These are phyloP conservation scores for Spiromastix sp. DNA, from an alignment of 2,329 filamentous ascomycete species.

Conservation along the genomic window DNA sequence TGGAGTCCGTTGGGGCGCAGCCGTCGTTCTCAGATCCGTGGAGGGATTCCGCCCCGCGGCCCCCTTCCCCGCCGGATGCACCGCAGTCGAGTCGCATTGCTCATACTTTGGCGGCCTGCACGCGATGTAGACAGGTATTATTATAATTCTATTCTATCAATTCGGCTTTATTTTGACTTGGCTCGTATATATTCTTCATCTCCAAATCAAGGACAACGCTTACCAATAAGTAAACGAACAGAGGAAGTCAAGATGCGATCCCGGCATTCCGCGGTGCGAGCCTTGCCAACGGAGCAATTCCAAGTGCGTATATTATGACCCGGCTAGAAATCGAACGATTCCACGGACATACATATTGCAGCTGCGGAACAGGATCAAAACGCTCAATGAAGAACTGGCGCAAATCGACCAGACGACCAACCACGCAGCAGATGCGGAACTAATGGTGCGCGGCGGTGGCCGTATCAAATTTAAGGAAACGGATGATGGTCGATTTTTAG, in stretches of 20 bases:
- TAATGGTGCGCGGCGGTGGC: constrained; percentile 77
- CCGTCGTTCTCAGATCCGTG: neutral
- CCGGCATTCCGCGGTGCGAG: constrained; percentile 78
- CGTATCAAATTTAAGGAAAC: constrained; percentile 74
- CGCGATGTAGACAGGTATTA: constrained; percentile 39
- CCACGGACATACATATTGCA: constrained; percentile 86
- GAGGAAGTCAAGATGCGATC: constrained; percentile 95
- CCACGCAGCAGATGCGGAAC: constrained; percentile 61
- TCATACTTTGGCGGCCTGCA: constrained; percentile 41
- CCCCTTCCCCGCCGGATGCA: constrained; percentile 19
- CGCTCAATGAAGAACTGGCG: constrained; percentile 70
- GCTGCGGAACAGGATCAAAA: constrained; percentile 75
- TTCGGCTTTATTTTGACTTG: neutral
- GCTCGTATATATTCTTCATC: neutral
- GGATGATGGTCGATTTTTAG: constrained; percentile 83
- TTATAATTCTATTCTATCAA: neutral
- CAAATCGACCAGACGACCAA: constrained; percentile 69
- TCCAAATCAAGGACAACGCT: neutral
- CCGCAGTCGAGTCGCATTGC: constrained; percentile 27
- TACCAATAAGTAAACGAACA: constrained; percentile 26
- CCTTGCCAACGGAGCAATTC: constrained; percentile 89
- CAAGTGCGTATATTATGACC: constrained; percentile 91
- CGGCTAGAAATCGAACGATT: constrained; percentile 73
- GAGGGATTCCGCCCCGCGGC: constrained; percentile 18
- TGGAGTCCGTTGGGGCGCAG: neutral